Conservation (phyloP, 1,284 basidiomycete genomes). For the Boletus hoseneyae region DNA sequence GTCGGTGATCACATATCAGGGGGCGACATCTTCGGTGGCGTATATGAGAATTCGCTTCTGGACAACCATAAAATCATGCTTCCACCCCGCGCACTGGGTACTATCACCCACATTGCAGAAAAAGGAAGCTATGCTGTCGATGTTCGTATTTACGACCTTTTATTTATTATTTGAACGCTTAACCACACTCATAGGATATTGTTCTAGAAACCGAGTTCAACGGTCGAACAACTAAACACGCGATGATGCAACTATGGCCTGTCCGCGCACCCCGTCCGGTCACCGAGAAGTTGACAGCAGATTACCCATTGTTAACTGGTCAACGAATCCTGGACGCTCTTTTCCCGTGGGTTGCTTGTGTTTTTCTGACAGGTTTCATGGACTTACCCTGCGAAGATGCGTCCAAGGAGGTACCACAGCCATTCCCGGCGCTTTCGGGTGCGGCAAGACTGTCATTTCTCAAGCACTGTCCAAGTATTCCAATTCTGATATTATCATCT, state of each 20-base stretch:
- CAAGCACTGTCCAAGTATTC: conserved; percentile 98
- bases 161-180: conserved; percentile 1
- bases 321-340: conserved; percentile 97
- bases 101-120: conserved; percentile 91
- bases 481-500: conserved; percentile 99
- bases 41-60: conserved; percentile 97
- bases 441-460: conserved; percentile 96
- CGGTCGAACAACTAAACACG: conserved; percentile 90
- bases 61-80: conserved; percentile 98
- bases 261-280: conserved; percentile 97
- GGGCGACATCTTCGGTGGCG: conserved; percentile 93
- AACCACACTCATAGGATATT: conserved; percentile 61
- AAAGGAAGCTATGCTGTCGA: conserved; percentile 93
- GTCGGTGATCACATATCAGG: conserved; percentile 97
- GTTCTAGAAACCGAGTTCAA: conserved; percentile 98
- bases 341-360: conserved; percentile 72
- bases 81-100: conserved; percentile 89
- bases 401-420: conserved; percentile 99
- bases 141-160: conserved; percentile 45
- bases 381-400: conserved; percentile 50
- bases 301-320: conserved; percentile 92
- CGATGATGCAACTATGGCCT: conserved; percentile 98
- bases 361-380: not conserved
- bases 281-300: conserved; percentile 90
- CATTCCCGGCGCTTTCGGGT: conserved; percentile 99